Percentiles rank a stretch among this genome's conserved stretches.
Evolutionary conservation across 2,329 filamentous ascomycete species (phyloP).

Genomic region (Phyllosticta ampelicida): DNA sequence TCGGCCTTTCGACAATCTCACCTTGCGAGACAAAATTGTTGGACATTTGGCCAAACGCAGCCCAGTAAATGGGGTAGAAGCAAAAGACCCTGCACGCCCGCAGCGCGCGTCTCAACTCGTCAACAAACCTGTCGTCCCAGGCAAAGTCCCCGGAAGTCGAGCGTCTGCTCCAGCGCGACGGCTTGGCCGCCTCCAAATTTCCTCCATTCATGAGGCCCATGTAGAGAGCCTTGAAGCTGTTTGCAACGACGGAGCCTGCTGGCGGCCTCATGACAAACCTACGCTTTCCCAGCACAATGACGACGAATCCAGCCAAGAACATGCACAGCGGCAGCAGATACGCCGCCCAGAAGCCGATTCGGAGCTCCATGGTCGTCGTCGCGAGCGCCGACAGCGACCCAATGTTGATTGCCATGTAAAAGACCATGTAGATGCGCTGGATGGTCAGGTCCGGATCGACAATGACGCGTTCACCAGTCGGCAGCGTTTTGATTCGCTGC

Average conservation of each 20-base stretch:
- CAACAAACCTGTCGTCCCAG: conserved; percentile 62
- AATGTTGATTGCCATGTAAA: conserved; percentile 59
- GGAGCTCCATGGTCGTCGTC: conserved; percentile 57
- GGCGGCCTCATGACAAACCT: conserved; percentile 14
- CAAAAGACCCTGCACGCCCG: conserved; percentile 59
- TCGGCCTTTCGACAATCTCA: conserved; percentile 8
- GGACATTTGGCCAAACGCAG: conserved; percentile 35
- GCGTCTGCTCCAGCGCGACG: conserved; percentile 38
- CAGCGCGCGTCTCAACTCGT: conserved; percentile 57
- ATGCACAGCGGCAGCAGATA: conserved; percentile 52
- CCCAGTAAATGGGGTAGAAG: conserved; percentile 39
- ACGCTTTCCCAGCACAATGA: conserved; percentile 33
- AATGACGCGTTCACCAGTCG: conserved; percentile 24
- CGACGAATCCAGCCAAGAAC: conserved; percentile 50
- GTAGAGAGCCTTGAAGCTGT: conserved; percentile 47
- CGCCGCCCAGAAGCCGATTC: conserved; percentile 56
- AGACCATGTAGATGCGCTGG: conserved; percentile 42
- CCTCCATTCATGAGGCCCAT: conserved; percentile 41
- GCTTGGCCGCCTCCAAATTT: conserved; percentile 50
- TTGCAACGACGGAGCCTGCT: conserved; percentile 12
- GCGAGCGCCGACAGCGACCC: conserved; percentile 57
- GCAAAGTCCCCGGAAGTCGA: conserved; percentile 23
- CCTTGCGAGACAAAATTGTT: conserved; percentile 39
- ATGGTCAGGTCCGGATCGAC: conserved; percentile 30
- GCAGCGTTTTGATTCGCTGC: conserved; percentile 30